Evolutionary conservation across 106 monocot species (phyloP).

Genomic region (Platanthera guangdongensis): DNA sequence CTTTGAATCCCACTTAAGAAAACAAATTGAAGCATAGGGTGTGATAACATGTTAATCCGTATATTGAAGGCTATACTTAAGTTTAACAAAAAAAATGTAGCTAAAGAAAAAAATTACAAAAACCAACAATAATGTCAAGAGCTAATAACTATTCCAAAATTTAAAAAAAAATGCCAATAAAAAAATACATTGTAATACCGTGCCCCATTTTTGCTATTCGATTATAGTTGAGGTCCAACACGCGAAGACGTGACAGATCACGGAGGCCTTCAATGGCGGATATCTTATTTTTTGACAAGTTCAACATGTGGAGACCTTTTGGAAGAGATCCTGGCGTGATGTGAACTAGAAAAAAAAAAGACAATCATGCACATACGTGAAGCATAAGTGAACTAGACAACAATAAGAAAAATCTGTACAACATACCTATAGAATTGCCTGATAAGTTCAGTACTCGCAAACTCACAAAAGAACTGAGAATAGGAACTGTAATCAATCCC

Average conservation of each 20-base stretch:
- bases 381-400: not conserved
- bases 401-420: not conserved
- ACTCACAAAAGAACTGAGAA: slow-evolving; percentile 38
- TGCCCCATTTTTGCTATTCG: slow-evolving; percentile 68
- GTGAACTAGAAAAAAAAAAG: slow-evolving; percentile 32
- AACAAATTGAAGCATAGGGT: not conserved
- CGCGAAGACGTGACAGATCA: slow-evolving; percentile 67
- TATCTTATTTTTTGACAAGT: slow-evolving; percentile 79
- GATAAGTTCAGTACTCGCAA: slow-evolving; percentile 51
- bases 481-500: slow-evolving; percentile 47
- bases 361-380: not conserved
- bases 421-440: slow-evolving; percentile 52
- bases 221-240: slow-evolving; percentile 74
- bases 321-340: slow-evolving; percentile 76
- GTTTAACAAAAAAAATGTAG: no score
- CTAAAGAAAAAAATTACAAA: no score
- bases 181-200: slow-evolving; percentile 38
- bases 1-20: not conserved
- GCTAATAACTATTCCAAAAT: no score
- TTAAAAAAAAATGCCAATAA: not conserved
- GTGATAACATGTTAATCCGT: not conserved
- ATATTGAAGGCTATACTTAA: not conserved
- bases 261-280: slow-evolving; percentile 80
- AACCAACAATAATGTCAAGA: no score
- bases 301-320: slow-evolving; percentile 76